Evolutionary conservation across 1,284 basidiomycete species (phyloP).

Genomic region (Gomphus bonarii): DNA sequence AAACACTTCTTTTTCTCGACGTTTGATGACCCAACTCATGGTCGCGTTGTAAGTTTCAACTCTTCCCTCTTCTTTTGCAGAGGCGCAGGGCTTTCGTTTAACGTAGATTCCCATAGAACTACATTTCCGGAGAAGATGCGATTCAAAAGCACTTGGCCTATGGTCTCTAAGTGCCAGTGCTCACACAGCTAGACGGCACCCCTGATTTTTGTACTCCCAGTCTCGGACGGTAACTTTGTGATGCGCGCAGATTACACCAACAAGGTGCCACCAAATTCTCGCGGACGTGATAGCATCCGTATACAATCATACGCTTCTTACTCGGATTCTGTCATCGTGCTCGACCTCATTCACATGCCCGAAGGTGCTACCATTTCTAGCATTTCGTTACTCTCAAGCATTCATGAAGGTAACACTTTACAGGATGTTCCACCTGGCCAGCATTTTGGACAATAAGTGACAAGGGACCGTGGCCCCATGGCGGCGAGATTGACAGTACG

Average conservation of each 20-base stretch:
- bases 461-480: constrained; percentile 40
- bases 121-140: constrained; percentile 6
- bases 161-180: background rate
- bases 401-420: background rate
- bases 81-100: background rate
- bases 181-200: background rate
- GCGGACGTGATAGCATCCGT: constrained; percentile 42
- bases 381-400: background rate
- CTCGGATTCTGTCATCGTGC: constrained; percentile 33
- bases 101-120: background rate
- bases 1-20: constrained; percentile 37
- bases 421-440: constrained; percentile 45
- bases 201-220: constrained; percentile 17
- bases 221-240: constrained; percentile 30
- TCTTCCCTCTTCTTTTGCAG: background rate
- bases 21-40: constrained; percentile 43
- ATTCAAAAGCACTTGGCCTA: constrained; percentile 3
- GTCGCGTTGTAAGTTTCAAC: constrained; percentile 30
- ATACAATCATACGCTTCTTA: constrained; percentile 35
- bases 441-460: constrained; percentile 54
- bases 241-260: constrained; percentile 39
- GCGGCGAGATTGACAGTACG: constrained; percentile 38
- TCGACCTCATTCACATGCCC: constrained; percentile 48
- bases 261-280: constrained; percentile 23
- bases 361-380: constrained; percentile 21